Base-by-base conservation (phyloP, 805 yeast genomes). In the Ogataea henricii region DNA sequence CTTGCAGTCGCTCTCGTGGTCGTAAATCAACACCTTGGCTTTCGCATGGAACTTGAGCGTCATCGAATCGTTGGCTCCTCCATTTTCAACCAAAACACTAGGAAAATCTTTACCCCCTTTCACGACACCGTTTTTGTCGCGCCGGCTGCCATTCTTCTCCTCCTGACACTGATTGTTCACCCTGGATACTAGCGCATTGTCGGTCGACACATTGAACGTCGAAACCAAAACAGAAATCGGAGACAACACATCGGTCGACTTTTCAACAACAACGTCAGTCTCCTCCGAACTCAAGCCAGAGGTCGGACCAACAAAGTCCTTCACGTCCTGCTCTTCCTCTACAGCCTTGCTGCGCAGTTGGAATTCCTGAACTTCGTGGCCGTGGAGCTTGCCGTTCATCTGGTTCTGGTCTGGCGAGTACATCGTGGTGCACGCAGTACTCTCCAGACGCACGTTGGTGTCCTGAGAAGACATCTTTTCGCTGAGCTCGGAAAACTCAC, bases 11-110 rank as follows among this genome's bases (percentile, higher is more conserved):
- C 56, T 55, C 23, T 57, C 56, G 20, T 53, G 49, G 29, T 57
- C 62, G 22, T 54, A 59, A 10, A 59, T 51, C 35, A 59, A 39
- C 13, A 59, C 53, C 16, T 52, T 53, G 12, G 62, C 57, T 36
- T 56, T 53, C n/a, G 58, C 47, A 35, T 59, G 57, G 42, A 59
- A 59, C 30, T 53, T 55, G 16, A 57, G 41, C 1, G 52, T 50
- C 7, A 44, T 37, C 2, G 47, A 14, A 3, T 42, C 43, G 14
- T n/a, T 17, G 16, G 18, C 5, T 2, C 43, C 53, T 5, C 42
- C 51, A 20, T 51, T 43, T 32, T 48, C 47, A n/a, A 17, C 27
- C 10, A 35, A 16, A 5, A 7, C 27, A 2, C 13, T 10, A 16
- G 42, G 7, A 6, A 25, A 23, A 2, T 23, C 40, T 14, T 23